These are phyloP conservation scores for Warburgia ugandensis DNA, from an alignment of 164 flowering plant genomes.

Conservation along the genomic window DNA sequence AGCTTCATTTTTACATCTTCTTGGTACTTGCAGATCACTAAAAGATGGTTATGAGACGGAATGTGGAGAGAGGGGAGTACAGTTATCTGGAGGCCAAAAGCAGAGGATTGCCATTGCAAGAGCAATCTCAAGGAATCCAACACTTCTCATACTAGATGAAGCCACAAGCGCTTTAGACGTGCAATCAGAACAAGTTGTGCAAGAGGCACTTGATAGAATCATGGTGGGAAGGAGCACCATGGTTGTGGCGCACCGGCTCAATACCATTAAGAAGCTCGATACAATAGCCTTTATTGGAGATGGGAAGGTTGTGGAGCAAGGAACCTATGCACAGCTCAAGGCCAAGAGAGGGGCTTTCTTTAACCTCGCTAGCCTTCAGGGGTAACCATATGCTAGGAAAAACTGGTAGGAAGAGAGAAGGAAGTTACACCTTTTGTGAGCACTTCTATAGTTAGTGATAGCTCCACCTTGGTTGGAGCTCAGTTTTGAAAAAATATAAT, in stretches of 20 bases:
- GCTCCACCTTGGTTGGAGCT: too few species aligned
- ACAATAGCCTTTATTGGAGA: constrained; percentile 65
- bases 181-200: constrained; percentile 84
- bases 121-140: constrained; percentile 75
- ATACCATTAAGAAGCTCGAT: constrained; percentile 70
- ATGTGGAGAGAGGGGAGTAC: constrained; percentile 91
- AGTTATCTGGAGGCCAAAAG: constrained; percentile 88
- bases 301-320: constrained; percentile 70
- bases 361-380: constrained; percentile 49
- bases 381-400: neutral
- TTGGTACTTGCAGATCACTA: constrained; percentile 55
- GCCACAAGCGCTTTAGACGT: constrained; percentile 91
- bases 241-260: constrained; percentile 86
- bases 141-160: constrained; percentile 66
- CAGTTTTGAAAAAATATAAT: too few species aligned
- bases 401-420: too few species aligned
- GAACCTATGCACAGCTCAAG: constrained; percentile 61
- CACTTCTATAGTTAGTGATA: too few species aligned
- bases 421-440: too few species aligned
- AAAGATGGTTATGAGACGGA: constrained; percentile 79
- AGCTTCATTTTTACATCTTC: too few species aligned
- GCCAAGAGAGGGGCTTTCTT: constrained; percentile 69
- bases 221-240: constrained; percentile 76
- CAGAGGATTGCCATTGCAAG: constrained; percentile 88
- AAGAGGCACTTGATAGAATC: constrained; percentile 67